Conservation (phyloP, 2,329 filamentous ascomycete species). For the Phyllosticta paracitricarpa region DNA sequence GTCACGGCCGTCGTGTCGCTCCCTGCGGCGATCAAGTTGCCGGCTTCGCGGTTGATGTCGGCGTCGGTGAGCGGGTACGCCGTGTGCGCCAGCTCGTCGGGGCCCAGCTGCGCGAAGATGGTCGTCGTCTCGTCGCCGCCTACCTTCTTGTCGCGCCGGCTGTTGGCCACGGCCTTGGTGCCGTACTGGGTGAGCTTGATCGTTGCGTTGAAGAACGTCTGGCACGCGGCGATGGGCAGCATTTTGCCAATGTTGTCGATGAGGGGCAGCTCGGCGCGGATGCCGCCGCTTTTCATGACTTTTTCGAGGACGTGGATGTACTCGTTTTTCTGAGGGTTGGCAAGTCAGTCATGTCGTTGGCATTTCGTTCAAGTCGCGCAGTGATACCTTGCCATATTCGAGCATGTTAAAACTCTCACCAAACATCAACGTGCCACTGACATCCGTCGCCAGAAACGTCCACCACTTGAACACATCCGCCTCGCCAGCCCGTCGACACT, state of each 20-base stretch:
- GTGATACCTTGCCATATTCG: slow-evolving; percentile 39
- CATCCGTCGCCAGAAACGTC: slow-evolving; percentile 44
- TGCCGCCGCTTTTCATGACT: slow-evolving; percentile 25
- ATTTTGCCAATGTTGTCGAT: slow-evolving; percentile 22
- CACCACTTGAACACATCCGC: slow-evolving; percentile 46
- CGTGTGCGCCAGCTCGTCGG: slow-evolving; percentile 21
- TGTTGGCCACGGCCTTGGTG: slow-evolving; percentile 21
- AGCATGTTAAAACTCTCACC: slow-evolving; percentile 47
- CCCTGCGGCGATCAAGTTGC: slow-evolving; percentile 26
- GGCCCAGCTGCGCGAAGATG: slow-evolving; percentile 25
- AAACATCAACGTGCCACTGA: slow-evolving; percentile 45
- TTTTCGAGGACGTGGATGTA: slow-evolving; percentile 28
- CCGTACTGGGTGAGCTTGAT: slow-evolving; percentile 23
- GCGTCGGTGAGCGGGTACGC: slow-evolving; percentile 22
- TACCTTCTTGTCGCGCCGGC: slow-evolving; percentile 10
- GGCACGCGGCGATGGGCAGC: slow-evolving; percentile 19
- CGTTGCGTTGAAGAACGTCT: slow-evolving; percentile 27
- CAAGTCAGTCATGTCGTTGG: background rate
- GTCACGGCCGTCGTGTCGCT: slow-evolving; percentile 26
- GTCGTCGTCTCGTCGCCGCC: slow-evolving; percentile 19
- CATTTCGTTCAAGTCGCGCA: background rate
- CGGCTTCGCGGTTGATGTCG: slow-evolving; percentile 24
- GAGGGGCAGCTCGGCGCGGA: slow-evolving; percentile 27
- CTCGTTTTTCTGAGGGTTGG: slow-evolving; percentile 19
- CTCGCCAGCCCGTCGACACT: slow-evolving; percentile 24